A percentile compares a stretch with the other conserved stretches of the same genome.
Conservation (phyloP, 805 yeast species). For the Cyberlindnera euphorbiiphila region DNA sequence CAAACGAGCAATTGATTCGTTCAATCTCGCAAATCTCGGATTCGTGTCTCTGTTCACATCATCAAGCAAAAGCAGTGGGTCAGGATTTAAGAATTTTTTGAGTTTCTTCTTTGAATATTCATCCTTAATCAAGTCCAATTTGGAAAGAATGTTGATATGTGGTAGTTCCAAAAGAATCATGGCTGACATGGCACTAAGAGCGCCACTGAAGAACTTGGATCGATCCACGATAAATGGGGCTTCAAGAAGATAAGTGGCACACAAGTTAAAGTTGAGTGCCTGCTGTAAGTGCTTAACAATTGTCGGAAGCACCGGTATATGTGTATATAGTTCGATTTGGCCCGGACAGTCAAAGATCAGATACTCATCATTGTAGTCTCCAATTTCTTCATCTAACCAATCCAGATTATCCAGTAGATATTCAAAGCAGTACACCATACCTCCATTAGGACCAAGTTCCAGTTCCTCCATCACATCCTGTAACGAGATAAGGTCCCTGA, state of each 20-base stretch:
- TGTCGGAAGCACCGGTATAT: conserved; percentile 87
- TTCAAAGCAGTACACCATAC: conserved; percentile 88
- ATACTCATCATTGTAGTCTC: conserved; percentile 92
- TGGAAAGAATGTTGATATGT: conserved; percentile 85
- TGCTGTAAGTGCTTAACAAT: conserved; percentile 81
- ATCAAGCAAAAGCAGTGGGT: conserved; percentile 66
- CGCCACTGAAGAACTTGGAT: conserved; percentile 92
- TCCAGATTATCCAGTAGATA: conserved; percentile 84
- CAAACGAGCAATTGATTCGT: conserved; percentile 78
- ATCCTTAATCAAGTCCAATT: conserved; percentile 80
- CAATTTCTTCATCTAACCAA: conserved; percentile 97
- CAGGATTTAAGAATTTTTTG: conserved; percentile 86
- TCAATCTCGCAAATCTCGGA: conserved; percentile 66
- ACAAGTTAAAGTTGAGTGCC: conserved; percentile 76
- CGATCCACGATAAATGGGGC: conserved; percentile 91
- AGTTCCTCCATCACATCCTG: conserved; percentile 96
- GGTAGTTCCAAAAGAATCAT: conserved; percentile 95
- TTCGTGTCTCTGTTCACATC: conserved; percentile 47
- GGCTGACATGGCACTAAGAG: conserved; percentile 95
- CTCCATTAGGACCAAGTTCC: conserved; percentile 94
- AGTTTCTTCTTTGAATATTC: conserved; percentile 71
- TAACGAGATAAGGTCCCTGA: conserved; percentile 81
- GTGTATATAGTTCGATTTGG: conserved; percentile 92
- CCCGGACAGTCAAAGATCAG: conserved; percentile 96
- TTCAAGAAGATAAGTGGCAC: conserved; percentile 90